Evolutionary conservation across 2,329 filamentous ascomycete genomes (phyloP).

Genomic region (Aureobasidium lini): DNA sequence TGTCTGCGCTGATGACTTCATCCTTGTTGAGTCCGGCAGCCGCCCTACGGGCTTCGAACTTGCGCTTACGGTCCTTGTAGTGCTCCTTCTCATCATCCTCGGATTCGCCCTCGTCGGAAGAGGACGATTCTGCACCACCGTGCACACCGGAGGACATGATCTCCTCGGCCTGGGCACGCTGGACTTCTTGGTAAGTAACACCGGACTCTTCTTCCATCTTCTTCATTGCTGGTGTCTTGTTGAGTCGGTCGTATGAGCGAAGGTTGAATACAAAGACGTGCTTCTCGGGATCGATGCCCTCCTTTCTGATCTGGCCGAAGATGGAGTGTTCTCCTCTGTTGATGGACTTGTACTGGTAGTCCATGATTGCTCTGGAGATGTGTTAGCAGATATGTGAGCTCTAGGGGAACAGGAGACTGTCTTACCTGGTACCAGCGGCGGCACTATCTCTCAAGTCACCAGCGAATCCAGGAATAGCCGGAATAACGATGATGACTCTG

Average conservation of each 20-base stretch:
- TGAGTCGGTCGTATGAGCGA: conserved; percentile 84
- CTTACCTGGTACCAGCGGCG: conserved; percentile 60
- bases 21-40: conserved; percentile 28
- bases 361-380: conserved; percentile 72
- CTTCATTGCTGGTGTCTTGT: conserved; percentile 66
- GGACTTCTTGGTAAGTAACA: conserved; percentile 76
- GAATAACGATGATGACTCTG: conserved; percentile 81
- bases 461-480: conserved; percentile 87
- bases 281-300: conserved; percentile 69
- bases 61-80: conserved; percentile 35
- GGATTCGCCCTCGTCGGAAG: conserved; percentile 21
- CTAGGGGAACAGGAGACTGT: not conserved
- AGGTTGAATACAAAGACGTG: conserved; percentile 94
- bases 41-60: conserved; percentile 38
- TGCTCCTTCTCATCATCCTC: conserved; percentile 29
- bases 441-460: conserved; percentile 79
- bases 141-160: conserved; percentile 73
- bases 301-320: conserved; percentile 64
- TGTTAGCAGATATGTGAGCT: not conserved
- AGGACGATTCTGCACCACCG: conserved; percentile 38
- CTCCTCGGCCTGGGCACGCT: conserved; percentile 80
- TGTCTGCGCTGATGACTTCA: conserved; percentile 49
- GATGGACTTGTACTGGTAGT: conserved; percentile 97
- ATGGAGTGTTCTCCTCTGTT: conserved; percentile 88
- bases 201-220: conserved; percentile 74